Conservation (phyloP, 148 eudicot genomes). For the Dysphania ambrosioides region DNA sequence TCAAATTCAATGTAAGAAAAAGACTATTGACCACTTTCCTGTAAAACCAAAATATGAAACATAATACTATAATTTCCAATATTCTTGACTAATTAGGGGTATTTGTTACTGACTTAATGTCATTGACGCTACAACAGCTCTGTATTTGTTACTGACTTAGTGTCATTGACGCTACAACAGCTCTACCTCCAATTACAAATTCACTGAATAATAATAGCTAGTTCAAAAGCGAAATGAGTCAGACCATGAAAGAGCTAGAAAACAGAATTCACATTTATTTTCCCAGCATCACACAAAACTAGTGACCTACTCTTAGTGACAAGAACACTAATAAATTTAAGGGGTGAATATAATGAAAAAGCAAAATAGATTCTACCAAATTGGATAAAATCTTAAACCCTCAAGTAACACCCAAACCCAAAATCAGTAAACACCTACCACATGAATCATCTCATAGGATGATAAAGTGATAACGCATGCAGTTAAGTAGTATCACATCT, state of each 20-base stretch:
- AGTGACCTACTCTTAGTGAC: conserved; percentile 18
- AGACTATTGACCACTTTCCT: no score
- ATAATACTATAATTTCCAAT: background rate
- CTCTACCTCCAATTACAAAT: background rate
- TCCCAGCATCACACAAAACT: conserved; percentile 20
- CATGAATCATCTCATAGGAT: background rate
- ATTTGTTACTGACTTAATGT: no score
- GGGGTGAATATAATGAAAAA: conserved; percentile 9
- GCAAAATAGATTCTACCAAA: conserved; percentile 15
- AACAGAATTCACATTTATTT: background rate
- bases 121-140: no score
- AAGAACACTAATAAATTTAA: background rate
- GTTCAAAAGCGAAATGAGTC: no score
- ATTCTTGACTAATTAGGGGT: background rate
- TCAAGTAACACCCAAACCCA: background rate
- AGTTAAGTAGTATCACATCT: conserved; percentile 8
- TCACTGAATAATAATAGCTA: background rate
- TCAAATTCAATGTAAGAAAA: no score
- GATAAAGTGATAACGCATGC: conserved; percentile 27
- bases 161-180: no score
- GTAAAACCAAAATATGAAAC: background rate
- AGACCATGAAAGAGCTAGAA: background rate
- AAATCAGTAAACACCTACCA: conserved; percentile 21
- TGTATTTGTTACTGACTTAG: no score
- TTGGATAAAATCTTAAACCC: conserved; percentile 19